These are phyloP conservation scores for Trichophyton verrucosum DNA, from an alignment of 2,329 filamentous ascomycete genomes.

Conservation along the genomic window DNA sequence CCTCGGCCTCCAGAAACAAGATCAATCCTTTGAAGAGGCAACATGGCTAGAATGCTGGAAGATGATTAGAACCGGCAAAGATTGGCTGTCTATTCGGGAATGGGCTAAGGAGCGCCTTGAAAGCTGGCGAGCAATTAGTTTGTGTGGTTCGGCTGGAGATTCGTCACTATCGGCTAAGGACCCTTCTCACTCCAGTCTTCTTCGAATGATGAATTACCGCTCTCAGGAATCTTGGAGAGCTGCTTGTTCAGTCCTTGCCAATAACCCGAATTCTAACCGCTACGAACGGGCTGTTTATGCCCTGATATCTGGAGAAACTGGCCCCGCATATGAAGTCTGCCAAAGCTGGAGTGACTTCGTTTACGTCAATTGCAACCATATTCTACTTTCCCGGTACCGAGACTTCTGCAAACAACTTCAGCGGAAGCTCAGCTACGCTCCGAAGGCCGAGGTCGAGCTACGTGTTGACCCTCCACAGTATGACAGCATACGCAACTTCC, in stretches of 20 bases:
- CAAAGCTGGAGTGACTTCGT: conserved; percentile 74
- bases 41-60: conserved; percentile 94
- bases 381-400: conserved; percentile 69
- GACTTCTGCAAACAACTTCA: conserved; percentile 43
- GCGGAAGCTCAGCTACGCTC: conserved; percentile 39
- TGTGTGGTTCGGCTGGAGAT: conserved; percentile 48
- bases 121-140: conserved; percentile 73
- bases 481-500: conserved; percentile 26
- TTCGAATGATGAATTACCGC: conserved; percentile 32
- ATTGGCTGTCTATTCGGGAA: conserved; percentile 59
- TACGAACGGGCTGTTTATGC: conserved; percentile 88
- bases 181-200: conserved; percentile 25
- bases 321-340: conserved; percentile 64
- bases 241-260: conserved; percentile 37
- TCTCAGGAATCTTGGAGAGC: conserved; percentile 28
- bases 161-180: conserved; percentile 17
- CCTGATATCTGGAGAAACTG: conserved; percentile 71
- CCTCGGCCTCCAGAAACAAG: conserved; percentile 63
- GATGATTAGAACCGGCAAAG: conserved; percentile 73
- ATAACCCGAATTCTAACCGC: conserved; percentile 54
- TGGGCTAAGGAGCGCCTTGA: conserved; percentile 82
- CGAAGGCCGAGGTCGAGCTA: conserved; percentile 42
- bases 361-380: conserved; percentile 78
- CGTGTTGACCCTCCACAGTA: conserved; percentile 43
- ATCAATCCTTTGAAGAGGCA: conserved; percentile 77